A percentile compares a stretch with the other conserved stretches of the same genome.
Evolutionary conservation across 139 green algal species (phyloP).

Genomic region (Helicosporidium sp.): DNA sequence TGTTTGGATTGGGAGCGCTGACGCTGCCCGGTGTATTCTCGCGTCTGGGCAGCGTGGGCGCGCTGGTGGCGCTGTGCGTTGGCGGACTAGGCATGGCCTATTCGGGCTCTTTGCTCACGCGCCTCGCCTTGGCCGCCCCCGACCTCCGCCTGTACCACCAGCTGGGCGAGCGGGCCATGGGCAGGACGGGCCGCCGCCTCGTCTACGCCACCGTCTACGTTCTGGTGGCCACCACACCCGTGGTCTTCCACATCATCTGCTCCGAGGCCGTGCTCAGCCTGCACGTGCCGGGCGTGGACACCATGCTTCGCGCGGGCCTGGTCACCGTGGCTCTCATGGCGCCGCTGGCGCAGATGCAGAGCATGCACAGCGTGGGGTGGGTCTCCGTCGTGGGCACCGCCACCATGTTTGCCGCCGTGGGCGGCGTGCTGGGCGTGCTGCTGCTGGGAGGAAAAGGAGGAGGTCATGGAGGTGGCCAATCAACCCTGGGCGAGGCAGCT

Average conservation of each 20-base stretch:
- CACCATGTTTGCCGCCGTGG: slow-evolving; percentile 16
- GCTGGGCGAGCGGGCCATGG: background rate
- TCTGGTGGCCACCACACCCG: background rate
- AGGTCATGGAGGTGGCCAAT: no score
- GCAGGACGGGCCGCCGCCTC: background rate
- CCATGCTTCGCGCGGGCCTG: slow-evolving; percentile 2
- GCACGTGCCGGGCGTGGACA: background rate
- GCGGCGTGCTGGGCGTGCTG: slow-evolving; percentile 13
- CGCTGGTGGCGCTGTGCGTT: background rate
- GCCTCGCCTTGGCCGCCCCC: background rate
- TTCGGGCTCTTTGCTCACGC: background rate
- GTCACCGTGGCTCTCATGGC: slow-evolving; percentile 16
- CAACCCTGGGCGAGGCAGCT: no score
- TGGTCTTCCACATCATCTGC: slow-evolving; percentile 1
- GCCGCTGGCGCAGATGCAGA: slow-evolving; percentile 8
- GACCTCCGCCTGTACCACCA: background rate
- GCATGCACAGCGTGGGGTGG: slow-evolving; percentile 17
- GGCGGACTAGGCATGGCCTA: background rate
- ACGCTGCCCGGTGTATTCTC: background rate
- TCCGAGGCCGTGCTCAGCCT: background rate
- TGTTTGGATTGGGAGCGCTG: background rate
- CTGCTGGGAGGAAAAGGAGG: no score
- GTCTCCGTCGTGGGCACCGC: slow-evolving; percentile 17
- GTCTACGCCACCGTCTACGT: background rate
- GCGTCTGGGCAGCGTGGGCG: background rate